Conservation (phyloP, 129 eudicot species). For the Flaveria bidentis region DNA sequence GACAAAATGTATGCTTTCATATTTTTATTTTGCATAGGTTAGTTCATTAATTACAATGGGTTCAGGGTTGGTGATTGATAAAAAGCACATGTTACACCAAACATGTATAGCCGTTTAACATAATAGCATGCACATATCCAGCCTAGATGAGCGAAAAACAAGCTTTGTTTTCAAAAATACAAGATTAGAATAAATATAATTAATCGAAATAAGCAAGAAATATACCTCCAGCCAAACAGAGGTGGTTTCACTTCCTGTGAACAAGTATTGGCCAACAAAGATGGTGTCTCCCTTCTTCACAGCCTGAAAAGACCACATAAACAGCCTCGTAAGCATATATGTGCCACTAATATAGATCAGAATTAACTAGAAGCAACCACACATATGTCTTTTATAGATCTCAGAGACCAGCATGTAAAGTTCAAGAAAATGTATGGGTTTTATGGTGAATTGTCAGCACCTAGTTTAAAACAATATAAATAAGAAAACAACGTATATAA, state of each 20-base stretch:
- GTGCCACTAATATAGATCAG: neutral
- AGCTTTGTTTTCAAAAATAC: neutral
- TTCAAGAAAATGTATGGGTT: neutral
- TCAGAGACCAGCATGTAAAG: neutral
- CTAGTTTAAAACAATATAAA: neutral
- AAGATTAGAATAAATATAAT: neutral
- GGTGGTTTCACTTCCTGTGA: constrained; percentile 97
- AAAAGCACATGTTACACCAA: neutral
- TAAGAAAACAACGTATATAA: neutral
- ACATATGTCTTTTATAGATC: neutral
- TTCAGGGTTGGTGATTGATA: neutral
- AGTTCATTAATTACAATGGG: neutral
- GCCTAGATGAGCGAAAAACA: neutral
- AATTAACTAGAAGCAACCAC: neutral
- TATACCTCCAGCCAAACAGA: constrained; percentile 97
- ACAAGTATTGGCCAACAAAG: constrained; percentile 87
- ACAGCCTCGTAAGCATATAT: constrained; percentile 21
- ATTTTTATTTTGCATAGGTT: neutral
- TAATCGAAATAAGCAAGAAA: neutral
- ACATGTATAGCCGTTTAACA: neutral
- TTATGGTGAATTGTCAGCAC: constrained; percentile 1
- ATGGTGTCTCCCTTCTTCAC: constrained; percentile 95
- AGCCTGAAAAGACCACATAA: constrained; percentile 53
- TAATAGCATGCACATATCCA: neutral
- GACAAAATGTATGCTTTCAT: constrained; percentile 12